Conservation (phyloP, 768 basidiomycete species). For the Candolleomyces eurysporus region DNA sequence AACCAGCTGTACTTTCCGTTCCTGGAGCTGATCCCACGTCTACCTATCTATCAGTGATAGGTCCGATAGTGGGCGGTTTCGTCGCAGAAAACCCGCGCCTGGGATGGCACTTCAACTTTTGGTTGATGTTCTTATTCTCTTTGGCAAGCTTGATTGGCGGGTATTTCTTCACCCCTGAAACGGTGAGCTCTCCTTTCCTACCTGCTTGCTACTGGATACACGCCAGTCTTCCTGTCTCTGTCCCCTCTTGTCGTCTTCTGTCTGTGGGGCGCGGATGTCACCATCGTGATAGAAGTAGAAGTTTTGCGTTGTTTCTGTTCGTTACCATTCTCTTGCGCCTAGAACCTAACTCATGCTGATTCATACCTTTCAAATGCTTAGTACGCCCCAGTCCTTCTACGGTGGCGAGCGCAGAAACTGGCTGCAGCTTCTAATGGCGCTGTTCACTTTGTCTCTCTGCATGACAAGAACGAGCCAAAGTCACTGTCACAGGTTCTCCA, state of each 20-base stretch:
- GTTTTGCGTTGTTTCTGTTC: not conserved
- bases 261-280: not conserved
- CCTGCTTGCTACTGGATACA: not conserved
- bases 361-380: constrained; percentile 12
- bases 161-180: constrained; percentile 54
- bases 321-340: too few relatives aligned
- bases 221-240: too few relatives aligned
- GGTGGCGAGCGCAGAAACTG: constrained; percentile 47
- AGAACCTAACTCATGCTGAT: too few relatives aligned
- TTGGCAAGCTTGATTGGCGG: constrained; percentile 42
- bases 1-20: not conserved
- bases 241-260: not conserved
- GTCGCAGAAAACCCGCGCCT: constrained; percentile 45
- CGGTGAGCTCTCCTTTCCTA: constrained; percentile 33
- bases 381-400: constrained; percentile 63
- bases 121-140: constrained; percentile 60
- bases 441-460: constrained; percentile 46
- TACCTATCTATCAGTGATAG: constrained; percentile 42
- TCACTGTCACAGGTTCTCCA: constrained; percentile 42
- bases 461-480: constrained; percentile 44
- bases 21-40: not conserved
- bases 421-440: constrained; percentile 37
- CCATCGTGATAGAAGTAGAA: not conserved
- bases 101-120: constrained; percentile 65
- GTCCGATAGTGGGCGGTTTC: constrained; percentile 68